Conservation (phyloP, 2,329 filamentous ascomycete genomes). For the Clonostachys rosea region DNA sequence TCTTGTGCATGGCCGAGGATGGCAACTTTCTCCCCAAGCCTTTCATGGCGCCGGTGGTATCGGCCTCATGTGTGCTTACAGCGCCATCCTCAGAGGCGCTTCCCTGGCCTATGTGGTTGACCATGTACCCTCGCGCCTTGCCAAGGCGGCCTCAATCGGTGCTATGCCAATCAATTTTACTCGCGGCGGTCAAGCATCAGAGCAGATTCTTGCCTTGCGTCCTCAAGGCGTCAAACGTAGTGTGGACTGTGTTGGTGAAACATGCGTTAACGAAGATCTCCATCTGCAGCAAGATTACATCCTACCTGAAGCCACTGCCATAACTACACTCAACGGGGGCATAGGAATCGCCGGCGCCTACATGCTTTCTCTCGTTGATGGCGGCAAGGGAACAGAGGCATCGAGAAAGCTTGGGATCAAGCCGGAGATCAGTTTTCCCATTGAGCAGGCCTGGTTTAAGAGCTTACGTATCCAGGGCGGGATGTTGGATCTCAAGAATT, state of each 20-base stretch:
- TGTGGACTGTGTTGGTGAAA: constrained; percentile 11
- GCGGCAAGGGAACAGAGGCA: not conserved
- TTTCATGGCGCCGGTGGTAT: constrained; percentile 52
- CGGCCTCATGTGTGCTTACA: constrained; percentile 63
- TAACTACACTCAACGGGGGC: not conserved
- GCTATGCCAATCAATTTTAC: constrained; percentile 55
- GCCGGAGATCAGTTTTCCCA: not conserved
- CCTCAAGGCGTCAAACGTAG: constrained; percentile 10
- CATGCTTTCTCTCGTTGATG: not conserved
- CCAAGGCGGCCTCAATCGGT: constrained; percentile 56
- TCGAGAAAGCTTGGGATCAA: not conserved
- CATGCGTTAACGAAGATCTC: constrained; percentile 9
- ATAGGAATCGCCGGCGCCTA: not conserved
- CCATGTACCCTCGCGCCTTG: constrained; percentile 52
- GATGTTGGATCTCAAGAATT: not conserved
- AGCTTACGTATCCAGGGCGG: not conserved
- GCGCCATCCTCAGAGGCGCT: constrained; percentile 54
- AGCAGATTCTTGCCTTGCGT: constrained; percentile 20
- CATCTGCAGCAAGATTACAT: constrained; percentile 9
- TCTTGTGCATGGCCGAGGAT: constrained; percentile 5
- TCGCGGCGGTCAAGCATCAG: not conserved
- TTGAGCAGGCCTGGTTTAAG: not conserved
- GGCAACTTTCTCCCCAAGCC: constrained; percentile 11
- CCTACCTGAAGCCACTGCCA: not conserved
- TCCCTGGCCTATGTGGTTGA: constrained; percentile 59